Base-by-base conservation (phyloP, 176 grass and related monocot genomes). In the Thalia dealbata region DNA sequence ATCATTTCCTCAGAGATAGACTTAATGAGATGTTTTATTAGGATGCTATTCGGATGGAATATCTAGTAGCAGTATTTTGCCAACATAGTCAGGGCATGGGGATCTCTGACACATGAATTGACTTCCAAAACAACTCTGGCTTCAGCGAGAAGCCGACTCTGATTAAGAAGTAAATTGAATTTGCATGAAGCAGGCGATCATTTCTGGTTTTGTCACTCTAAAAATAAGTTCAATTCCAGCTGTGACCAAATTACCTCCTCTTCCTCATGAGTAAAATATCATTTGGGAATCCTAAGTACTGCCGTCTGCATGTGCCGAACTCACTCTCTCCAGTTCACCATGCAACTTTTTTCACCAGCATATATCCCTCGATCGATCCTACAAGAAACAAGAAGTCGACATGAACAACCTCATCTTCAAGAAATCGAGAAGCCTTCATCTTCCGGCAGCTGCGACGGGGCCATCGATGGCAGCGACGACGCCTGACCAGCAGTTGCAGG, bases 391-490 rank as follows among this genome's bases (percentile, higher is more conserved):
- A 3, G 61, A 29, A 14, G 13, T 32, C 50, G 43, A 61, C 60
- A 87, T 74, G 86, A 87, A 80, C 81, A 81, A 67, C 15, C 65
- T 85, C 69, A 70, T 78, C 29, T 72, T 79, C 38, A 75, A 77
- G 80, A 81, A 83, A 46, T 32, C 79, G 67, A 79, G 79, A 72
- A 79, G 71, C 42, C 54, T 83, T 25, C 76, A 51, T 71, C 32
- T 38, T 38, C 32, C 32, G 4, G 32, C 32, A 38, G 32, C 32
- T 4, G 32, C 32, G 4, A 38, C 32, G n/a, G n/a, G n/a, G 32
- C 32, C 32, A 83, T 3, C 77, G 18, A 60, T 51, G 70, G 35
- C 76, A 45, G 73, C 10, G 64, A 48, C 67, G 28, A 70, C 8
- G 67, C 52, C 23, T 7, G 24, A 68, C 7, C 46, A 22, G 13